Conservation (phyloP, 495 filamentous ascomycete species). For the Hypoxylon lenormandii region DNA sequence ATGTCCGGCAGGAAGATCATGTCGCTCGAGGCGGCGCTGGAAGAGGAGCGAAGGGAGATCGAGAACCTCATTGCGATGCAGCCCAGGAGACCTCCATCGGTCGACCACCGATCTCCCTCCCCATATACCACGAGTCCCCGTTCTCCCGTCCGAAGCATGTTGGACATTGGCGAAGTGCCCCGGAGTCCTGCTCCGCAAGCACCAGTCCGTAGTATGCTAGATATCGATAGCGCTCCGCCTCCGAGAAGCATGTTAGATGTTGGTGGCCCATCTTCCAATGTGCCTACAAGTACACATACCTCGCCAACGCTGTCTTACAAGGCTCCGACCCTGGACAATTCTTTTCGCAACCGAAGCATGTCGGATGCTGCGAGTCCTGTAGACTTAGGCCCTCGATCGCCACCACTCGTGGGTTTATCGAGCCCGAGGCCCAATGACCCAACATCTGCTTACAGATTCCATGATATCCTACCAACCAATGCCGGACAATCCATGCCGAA, state of each 20-base stretch:
- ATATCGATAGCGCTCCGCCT: slow-evolving; percentile 61
- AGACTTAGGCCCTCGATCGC: slow-evolving; percentile 54
- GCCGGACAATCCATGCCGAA: slow-evolving; percentile 59
- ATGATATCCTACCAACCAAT: slow-evolving; percentile 63
- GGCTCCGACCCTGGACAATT: slow-evolving; percentile 40
- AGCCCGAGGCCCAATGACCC: slow-evolving; percentile 53
- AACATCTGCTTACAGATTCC: slow-evolving; percentile 65
- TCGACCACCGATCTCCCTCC: slow-evolving; percentile 59
- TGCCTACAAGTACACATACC: slow-evolving; percentile 53
- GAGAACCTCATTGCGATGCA: slow-evolving; percentile 68
- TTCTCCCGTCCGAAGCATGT: slow-evolving; percentile 68
- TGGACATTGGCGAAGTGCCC: slow-evolving; percentile 61
- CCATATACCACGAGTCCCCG: slow-evolving; percentile 62
- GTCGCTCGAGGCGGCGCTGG: slow-evolving; percentile 78
- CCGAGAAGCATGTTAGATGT: slow-evolving; percentile 60
- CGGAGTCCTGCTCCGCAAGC: slow-evolving; percentile 53
- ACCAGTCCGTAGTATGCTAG: slow-evolving; percentile 71
- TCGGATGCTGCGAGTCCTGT: slow-evolving; percentile 63
- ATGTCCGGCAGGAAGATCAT: slow-evolving; percentile 54
- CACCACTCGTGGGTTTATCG: slow-evolving; percentile 31
- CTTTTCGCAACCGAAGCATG: slow-evolving; percentile 61
- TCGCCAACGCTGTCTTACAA: slow-evolving; percentile 57
- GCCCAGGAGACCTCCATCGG: slow-evolving; percentile 54
- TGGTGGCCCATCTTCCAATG: slow-evolving; percentile 45
- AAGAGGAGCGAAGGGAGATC: slow-evolving; percentile 78